phyloP scores from a whole-genome alignment of 2,329 filamentous ascomycete species.

The Paraconiothyrium sp. region DNA sequence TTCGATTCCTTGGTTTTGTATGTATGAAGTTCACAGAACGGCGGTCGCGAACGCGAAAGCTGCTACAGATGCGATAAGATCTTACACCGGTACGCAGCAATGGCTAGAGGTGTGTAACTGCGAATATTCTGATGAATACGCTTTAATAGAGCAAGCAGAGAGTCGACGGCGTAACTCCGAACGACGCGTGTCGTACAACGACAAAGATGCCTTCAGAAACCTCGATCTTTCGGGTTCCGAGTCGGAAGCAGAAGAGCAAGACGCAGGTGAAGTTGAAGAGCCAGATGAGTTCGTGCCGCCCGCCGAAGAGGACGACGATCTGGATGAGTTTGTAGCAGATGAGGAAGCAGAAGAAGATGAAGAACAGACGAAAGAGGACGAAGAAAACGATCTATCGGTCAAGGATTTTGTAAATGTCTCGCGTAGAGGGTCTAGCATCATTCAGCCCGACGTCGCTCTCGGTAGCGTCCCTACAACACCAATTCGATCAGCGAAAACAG shows the following conservation, averaged over 20 bases:
- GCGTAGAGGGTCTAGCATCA: conserved; percentile 21
- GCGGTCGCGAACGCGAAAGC: neutral
- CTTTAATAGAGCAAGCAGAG: conserved; percentile 9
- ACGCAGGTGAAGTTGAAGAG: conserved; percentile 19
- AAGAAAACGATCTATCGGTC: conserved; percentile 37
- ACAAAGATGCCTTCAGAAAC: conserved; percentile 10
- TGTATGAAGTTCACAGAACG: neutral
- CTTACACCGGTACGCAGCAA: neutral
- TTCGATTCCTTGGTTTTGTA: neutral
- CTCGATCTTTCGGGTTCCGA: conserved; percentile 12
- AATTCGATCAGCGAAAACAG: neutral
- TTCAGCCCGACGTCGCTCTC: conserved; percentile 17
- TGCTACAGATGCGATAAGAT: neutral
- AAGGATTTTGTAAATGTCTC: conserved; percentile 45
- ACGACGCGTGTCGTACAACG: conserved; percentile 16
- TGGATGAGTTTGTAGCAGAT: conserved; percentile 37
- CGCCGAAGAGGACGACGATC: conserved; percentile 31
- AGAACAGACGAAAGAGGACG: conserved; percentile 34
- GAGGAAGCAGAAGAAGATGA: conserved; percentile 36
- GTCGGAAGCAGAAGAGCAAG: conserved; percentile 21
- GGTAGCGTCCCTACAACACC: conserved; percentile 8
- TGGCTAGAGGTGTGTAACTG: conserved; percentile 26
- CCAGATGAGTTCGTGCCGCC: conserved; percentile 35
- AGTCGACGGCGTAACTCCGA: conserved; percentile 3
- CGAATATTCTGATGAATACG: neutral